phyloP scores from a whole-genome alignment of 371 early-diverging fungal species.

The Nosema muscidifuracis region DNA sequence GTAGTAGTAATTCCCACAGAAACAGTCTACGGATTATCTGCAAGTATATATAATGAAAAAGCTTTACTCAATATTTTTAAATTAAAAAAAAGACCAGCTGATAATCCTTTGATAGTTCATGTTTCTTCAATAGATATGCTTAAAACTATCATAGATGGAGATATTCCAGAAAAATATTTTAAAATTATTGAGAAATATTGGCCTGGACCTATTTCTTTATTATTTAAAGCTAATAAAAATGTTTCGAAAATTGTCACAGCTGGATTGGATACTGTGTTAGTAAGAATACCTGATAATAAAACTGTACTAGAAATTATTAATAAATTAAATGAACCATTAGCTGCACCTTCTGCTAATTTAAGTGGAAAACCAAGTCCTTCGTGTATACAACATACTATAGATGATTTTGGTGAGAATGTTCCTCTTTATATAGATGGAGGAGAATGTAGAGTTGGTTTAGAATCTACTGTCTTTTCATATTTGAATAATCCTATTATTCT shows the following conservation, averaged over 20 bases:
- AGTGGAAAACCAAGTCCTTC: slow-evolving; percentile 92
- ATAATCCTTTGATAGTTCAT: slow-evolving; percentile 97
- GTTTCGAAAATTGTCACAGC: slow-evolving; percentile 74
- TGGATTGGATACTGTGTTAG: slow-evolving; percentile 77
- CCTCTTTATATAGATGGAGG: slow-evolving; percentile 84
- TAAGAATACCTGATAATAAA: slow-evolving; percentile 84
- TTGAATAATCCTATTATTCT: slow-evolving; percentile 71
- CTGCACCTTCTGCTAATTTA: slow-evolving; percentile 97
- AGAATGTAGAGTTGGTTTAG: slow-evolving; percentile 79
- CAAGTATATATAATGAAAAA: slow-evolving; percentile 70
- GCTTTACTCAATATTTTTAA: slow-evolving; percentile 75
- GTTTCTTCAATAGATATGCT: slow-evolving; percentile 82
- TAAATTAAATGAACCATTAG: slow-evolving; percentile 77
- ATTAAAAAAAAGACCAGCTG: slow-evolving; percentile 84
- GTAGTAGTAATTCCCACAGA: slow-evolving; percentile 91
- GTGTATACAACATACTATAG: slow-evolving; percentile 74
- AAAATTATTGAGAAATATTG: slow-evolving; percentile 69
- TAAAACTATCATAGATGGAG: slow-evolving; percentile 65
- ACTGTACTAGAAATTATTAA: slow-evolving; percentile 79
- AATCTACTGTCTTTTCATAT: slow-evolving; percentile 83
- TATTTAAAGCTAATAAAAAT: slow-evolving; percentile 69
- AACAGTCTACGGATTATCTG: slow-evolving; percentile 96
- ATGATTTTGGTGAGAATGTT: slow-evolving; percentile 75
- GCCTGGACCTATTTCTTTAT: slow-evolving; percentile 94
- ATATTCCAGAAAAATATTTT: slow-evolving; percentile 52